These are phyloP conservation scores for Hyaloscypha finlandica DNA, from an alignment of 495 filamentous ascomycete genomes.

Conservation along the genomic window DNA sequence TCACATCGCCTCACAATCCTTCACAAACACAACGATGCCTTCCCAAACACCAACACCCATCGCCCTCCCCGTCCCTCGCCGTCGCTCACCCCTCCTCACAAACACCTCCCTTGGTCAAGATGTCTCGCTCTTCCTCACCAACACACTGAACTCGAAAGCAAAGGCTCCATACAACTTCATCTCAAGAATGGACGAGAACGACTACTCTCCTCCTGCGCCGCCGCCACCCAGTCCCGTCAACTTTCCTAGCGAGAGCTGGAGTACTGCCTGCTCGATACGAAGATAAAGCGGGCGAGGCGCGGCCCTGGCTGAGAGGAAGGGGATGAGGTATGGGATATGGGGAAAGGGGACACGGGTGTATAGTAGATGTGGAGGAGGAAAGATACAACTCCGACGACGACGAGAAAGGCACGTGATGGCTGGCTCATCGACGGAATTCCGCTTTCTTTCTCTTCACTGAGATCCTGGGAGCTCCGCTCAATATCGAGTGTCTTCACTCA, in stretches of 20 bases:
- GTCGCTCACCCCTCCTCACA: constrained; percentile 34
- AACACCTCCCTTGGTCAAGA: constrained; percentile 43
- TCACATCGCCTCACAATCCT: background rate
- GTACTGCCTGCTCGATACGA: constrained; percentile 25
- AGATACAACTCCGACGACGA: background rate
- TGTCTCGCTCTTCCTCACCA: constrained; percentile 45
- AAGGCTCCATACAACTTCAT: constrained; percentile 31
- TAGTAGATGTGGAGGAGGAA: constrained; percentile 3
- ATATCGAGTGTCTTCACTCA: no score
- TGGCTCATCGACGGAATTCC: constrained; percentile 2
- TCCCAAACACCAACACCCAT: constrained; percentile 32
- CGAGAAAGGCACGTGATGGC: constrained; percentile 5
- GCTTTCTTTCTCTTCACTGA: background rate
- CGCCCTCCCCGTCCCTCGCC: constrained; percentile 29
- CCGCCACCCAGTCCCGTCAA: constrained; percentile 52
- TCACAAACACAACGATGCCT: constrained; percentile 27
- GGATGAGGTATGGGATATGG: no score
- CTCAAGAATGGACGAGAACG: constrained; percentile 25
- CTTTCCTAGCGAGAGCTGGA: constrained; percentile 37
- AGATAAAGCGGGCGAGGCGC: constrained; percentile 13
- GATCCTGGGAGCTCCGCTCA: no score
- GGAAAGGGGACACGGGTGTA: background rate
- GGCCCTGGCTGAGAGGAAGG: background rate
- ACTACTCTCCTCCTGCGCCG: constrained; percentile 44
- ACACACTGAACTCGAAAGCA: constrained; percentile 36